phyloP scores from a whole-genome alignment of 148 eudicot species.

The Beta vulgaris region DNA sequence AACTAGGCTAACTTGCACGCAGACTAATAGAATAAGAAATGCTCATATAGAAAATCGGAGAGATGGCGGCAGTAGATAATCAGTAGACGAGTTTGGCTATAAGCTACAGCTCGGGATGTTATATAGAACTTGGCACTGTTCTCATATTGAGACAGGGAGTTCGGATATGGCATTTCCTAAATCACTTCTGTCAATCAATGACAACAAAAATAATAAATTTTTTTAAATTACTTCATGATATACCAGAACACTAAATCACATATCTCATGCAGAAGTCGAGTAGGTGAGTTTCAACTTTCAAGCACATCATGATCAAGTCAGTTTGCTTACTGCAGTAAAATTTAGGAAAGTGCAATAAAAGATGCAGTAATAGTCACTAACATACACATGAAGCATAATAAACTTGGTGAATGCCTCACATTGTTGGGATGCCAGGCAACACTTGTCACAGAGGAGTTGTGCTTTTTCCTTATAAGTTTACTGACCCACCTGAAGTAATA shows the following conservation, averaged over 20 bases:
- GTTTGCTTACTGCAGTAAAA: neutral
- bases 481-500: constrained; percentile 90
- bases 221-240: too few species aligned
- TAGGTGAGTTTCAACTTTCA: neutral
- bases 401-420: constrained; percentile 39
- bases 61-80: neutral
- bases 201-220: neutral
- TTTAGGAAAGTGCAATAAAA: constrained; percentile 1
- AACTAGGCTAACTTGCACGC: neutral
- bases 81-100: neutral
- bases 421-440: constrained; percentile 99
- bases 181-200: neutral
- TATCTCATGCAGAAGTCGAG: neutral
- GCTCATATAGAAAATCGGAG: neutral
- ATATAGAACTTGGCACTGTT: neutral
- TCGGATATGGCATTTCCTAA: neutral
- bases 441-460: constrained; percentile 92
- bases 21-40: neutral
- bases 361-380: neutral
- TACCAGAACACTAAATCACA: neutral
- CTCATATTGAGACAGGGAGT: neutral
- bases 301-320: neutral
- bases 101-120: neutral
- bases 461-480: constrained; percentile 92
- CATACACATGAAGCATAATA: constrained; percentile 14